Evolutionary conservation across 1,284 basidiomycete species (phyloP).

Genomic region (Ceratobasidium sp.): DNA sequence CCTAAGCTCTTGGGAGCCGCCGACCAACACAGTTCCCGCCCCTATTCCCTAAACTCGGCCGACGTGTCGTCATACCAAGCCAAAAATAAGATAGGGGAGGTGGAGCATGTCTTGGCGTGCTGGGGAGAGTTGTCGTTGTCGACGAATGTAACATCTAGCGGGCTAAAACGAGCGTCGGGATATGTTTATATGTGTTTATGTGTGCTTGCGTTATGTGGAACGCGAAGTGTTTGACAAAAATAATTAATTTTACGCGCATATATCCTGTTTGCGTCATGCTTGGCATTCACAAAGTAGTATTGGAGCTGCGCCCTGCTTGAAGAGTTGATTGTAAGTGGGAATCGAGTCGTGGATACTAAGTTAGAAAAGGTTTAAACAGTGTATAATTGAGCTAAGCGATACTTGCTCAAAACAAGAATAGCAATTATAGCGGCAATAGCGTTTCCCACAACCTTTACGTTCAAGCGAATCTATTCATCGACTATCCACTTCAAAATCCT

Average conservation of each 20-base stretch:
- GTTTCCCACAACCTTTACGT: neutral
- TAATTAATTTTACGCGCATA: too few species aligned
- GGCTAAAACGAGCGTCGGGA: neutral
- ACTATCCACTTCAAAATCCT: neutral
- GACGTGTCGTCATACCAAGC: neutral
- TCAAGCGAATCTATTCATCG: neutral
- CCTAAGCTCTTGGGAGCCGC: neutral
- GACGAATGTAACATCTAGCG: neutral
- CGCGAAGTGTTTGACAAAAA: too few species aligned
- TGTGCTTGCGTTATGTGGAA: too few species aligned
- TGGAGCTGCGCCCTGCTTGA: too few species aligned
- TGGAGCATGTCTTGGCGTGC: neutral
- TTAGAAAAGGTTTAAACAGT: too few species aligned
- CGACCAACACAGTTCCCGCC: constrained; percentile 3
- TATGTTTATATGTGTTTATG: neutral
- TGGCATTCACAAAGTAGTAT: too few species aligned
- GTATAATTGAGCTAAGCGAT: too few species aligned
- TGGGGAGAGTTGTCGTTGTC: neutral
- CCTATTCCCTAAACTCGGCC: neutral
- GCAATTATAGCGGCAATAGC: too few species aligned
- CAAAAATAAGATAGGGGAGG: neutral
- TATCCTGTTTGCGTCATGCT: too few species aligned
- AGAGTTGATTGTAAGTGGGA: too few species aligned
- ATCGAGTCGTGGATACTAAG: too few species aligned
- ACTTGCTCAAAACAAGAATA: neutral